phyloP scores from a whole-genome alignment of 352 stramenopile species.

The Phytophthora sansomeana region DNA sequence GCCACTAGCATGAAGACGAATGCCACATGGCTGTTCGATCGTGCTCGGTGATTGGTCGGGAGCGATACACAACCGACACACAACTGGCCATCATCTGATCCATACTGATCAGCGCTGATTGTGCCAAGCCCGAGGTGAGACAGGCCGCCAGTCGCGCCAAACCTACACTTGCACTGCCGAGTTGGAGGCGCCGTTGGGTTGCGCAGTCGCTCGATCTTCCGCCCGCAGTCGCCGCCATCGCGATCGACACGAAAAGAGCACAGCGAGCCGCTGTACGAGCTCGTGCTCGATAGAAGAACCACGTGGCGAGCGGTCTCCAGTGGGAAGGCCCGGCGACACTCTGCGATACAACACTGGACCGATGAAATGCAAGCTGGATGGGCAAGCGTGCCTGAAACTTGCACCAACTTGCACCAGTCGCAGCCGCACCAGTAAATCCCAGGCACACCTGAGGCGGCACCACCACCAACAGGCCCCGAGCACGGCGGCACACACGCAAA shows the following conservation, averaged over 20 bases:
- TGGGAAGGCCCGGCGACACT: neutral
- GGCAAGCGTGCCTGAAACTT: neutral
- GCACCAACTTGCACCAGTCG: neutral
- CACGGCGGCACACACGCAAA: neutral
- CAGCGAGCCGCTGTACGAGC: no score
- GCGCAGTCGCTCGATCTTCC: neutral
- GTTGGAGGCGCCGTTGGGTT: neutral
- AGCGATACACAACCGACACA: neutral
- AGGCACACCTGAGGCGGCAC: neutral
- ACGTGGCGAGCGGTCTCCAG: neutral
- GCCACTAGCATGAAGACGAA: conserved; percentile 4
- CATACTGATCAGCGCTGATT: conserved; percentile 19
- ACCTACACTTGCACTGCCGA: neutral
- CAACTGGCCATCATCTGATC: conserved; percentile 14
- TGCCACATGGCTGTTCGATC: neutral
- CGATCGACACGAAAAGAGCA: no score
- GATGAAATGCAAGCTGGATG: neutral
- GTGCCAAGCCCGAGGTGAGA: conserved; percentile 9
- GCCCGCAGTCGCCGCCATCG: no score
- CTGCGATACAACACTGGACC: neutral
- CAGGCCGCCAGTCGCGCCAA: conserved; percentile 9
- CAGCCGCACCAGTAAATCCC: neutral
- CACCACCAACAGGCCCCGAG: neutral
- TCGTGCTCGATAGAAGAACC: no score
- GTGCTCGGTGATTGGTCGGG: neutral